Conservation (phyloP, 2,329 filamentous ascomycete genomes). For the Fusarium devonianum region DNA sequence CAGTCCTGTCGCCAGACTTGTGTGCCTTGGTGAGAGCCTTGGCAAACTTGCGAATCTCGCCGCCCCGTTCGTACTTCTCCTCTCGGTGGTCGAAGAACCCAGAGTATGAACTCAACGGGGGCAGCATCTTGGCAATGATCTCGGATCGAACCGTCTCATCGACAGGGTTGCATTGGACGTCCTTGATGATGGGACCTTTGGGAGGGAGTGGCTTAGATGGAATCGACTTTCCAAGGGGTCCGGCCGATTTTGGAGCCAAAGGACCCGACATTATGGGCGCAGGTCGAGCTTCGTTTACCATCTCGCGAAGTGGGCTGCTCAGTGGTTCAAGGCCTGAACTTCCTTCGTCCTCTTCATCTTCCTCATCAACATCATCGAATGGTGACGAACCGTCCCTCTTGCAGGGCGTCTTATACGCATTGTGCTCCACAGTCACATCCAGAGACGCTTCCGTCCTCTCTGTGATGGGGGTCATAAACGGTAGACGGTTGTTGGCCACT, state of each 20-base stretch:
- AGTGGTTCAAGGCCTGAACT: constrained; percentile 50
- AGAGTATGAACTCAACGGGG: constrained; percentile 74
- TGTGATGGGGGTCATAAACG: constrained; percentile 98
- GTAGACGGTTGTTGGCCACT: constrained; percentile 86
- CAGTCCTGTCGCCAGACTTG: constrained; percentile 67
- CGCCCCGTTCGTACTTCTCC: constrained; percentile 68
- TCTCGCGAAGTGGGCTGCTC: constrained; percentile 78
- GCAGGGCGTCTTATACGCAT: constrained; percentile 80
- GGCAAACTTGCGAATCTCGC: constrained; percentile 82
- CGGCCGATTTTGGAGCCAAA: constrained; percentile 51
- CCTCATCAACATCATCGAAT: no score
- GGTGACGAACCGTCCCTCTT: constrained; percentile 53
- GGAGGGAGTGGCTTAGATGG: constrained; percentile 52
- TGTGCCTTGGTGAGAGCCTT: constrained; percentile 68
- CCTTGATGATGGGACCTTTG: constrained; percentile 79
- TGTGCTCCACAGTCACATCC: constrained; percentile 66
- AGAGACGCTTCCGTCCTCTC: constrained; percentile 93
- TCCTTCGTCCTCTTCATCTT: no score
- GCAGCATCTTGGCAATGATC: constrained; percentile 77
- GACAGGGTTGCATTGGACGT: constrained; percentile 87
- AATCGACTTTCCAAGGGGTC: constrained; percentile 44
- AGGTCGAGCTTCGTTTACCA: constrained; percentile 60
- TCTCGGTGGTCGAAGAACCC: constrained; percentile 80
- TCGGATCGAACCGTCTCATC: constrained; percentile 76
- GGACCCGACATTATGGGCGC: constrained; percentile 60